Evolutionary conservation across 805 yeast species (phyloP).

Genomic region (Saturnispora quitensis): DNA sequence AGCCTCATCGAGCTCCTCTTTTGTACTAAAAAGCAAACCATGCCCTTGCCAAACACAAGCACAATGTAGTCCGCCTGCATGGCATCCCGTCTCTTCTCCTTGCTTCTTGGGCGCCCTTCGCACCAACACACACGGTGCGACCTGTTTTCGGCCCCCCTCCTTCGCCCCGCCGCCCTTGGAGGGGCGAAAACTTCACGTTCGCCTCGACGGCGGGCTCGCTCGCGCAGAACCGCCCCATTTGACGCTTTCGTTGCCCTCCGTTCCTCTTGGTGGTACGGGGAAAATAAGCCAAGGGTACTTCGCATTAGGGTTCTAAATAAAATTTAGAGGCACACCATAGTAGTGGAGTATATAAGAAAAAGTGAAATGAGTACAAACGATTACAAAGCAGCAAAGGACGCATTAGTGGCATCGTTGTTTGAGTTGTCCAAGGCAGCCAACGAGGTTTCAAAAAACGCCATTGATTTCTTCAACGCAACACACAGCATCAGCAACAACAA

Average conservation of each 20-base stretch:
- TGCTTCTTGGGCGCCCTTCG: neutral
- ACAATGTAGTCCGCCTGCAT: too few relatives aligned
- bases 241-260: neutral
- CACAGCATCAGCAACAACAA: neutral
- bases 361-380: conserved; percentile 13
- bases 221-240: neutral
- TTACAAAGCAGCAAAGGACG: conserved; percentile 24
- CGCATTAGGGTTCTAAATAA: neutral
- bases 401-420: conserved; percentile 65
- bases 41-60: too few relatives aligned
- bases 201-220: neutral
- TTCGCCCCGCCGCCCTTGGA: neutral
- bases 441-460: conserved; percentile 73
- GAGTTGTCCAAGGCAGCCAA: conserved; percentile 82
- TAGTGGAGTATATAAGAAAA: neutral
- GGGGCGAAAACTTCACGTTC: neutral
- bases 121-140: neutral
- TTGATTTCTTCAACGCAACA: conserved; percentile 59
- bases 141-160: neutral
- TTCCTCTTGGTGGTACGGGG: neutral
- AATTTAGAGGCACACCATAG: neutral
- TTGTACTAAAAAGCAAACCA: too few relatives aligned
- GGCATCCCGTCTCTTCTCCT: neutral
- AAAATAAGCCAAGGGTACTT: neutral
- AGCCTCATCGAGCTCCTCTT: too few relatives aligned